Conservation (phyloP, 2,329 filamentous ascomycete species). For the Paracamarosporium sp. region DNA sequence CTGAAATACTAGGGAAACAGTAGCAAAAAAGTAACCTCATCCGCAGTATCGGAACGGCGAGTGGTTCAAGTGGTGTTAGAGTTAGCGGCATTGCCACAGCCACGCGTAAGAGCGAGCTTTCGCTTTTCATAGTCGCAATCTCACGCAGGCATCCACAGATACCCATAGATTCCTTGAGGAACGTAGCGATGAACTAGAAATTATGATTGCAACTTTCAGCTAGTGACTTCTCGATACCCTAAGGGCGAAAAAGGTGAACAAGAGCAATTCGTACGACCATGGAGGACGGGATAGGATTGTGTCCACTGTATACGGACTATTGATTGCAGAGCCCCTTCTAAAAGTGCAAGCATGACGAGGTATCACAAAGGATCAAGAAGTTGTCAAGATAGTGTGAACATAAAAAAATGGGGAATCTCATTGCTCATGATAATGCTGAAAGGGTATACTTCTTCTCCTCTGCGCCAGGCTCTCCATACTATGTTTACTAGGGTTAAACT, state of each 20-base stretch:
- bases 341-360: not conserved
- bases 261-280: not conserved
- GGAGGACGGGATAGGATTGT: constrained; percentile 3
- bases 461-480: constrained; percentile 6
- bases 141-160: constrained; percentile 18
- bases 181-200: not conserved
- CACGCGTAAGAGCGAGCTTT: constrained; percentile 50
- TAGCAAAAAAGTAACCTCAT: constrained; percentile 26
- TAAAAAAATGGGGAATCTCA: constrained; percentile 1
- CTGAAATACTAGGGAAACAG: constrained; percentile 14
- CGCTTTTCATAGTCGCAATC: constrained; percentile 10
- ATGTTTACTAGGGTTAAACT: constrained; percentile 10
- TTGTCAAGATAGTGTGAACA: not conserved
- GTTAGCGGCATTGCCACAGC: constrained; percentile 24
- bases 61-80: constrained; percentile 26
- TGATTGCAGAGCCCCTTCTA: no score
- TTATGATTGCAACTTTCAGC: not conserved
- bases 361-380: not conserved
- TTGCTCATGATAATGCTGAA: constrained; percentile 9
- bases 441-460: constrained; percentile 8
- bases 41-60: constrained; percentile 24
- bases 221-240: not conserved
- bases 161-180: constrained; percentile 19
- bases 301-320: no score
- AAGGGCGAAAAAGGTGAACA: not conserved